phyloP scores from a whole-genome alignment of 1,284 basidiomycete species.

The Clitocybe nebularis region DNA sequence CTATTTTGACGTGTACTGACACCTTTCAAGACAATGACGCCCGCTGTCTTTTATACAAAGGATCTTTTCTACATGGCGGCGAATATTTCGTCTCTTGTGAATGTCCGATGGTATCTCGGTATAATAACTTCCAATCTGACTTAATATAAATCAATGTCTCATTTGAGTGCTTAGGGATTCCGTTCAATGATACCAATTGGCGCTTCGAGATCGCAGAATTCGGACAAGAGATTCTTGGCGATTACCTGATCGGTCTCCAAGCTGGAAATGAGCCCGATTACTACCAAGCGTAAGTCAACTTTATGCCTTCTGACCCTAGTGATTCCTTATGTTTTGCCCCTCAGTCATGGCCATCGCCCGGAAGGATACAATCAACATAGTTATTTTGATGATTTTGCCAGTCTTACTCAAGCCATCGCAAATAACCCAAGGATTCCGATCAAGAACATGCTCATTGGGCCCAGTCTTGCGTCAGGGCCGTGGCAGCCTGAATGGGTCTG shows the following conservation, averaged over 20 bases:
- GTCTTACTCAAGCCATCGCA: conserved; percentile 37
- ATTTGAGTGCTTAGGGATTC: too few relatives aligned
- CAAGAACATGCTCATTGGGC: conserved; percentile 32
- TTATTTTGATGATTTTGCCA: conserved; percentile 42
- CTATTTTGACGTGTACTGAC: conserved; percentile 2
- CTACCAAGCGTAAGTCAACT: too few relatives aligned
- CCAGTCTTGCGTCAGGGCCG: conserved; percentile 43
- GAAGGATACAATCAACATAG: neutral
- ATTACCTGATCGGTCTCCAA: conserved; percentile 55
- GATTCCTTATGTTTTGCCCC: neutral
- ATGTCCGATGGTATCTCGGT: conserved; percentile 61
- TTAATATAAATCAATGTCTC: neutral
- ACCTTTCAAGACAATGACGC: conserved; percentile 39
- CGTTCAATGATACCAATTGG: conserved; percentile 52
- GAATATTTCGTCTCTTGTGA: conserved; percentile 53
- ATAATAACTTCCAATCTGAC: neutral
- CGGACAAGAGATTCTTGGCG: conserved; percentile 48
- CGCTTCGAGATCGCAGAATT: conserved; percentile 48
- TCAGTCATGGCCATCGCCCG: conserved; percentile 21
- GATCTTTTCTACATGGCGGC: conserved; percentile 50
- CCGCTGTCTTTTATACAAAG: conserved; percentile 46
- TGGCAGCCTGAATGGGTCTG: conserved; percentile 44
- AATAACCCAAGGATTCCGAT: conserved; percentile 30
- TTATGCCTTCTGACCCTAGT: too few relatives aligned
- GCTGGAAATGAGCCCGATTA: conserved; percentile 74